A percentile compares a stretch with the other conserved stretches of the same genome.
Conservation (phyloP, 768 basidiomycete species). For the Neoboletus brunneissimus region DNA sequence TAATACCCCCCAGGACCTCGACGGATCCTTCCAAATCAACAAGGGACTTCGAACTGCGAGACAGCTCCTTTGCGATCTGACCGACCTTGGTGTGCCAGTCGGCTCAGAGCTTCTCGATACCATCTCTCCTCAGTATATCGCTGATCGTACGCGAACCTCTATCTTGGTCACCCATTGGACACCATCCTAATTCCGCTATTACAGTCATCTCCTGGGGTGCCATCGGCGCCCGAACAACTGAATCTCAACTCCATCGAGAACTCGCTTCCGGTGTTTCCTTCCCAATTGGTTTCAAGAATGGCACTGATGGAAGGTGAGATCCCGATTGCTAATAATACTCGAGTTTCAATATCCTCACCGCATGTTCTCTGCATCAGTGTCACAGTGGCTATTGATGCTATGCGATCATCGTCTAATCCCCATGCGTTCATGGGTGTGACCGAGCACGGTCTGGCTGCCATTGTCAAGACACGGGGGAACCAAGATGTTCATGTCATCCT, state of each 20-base stretch:
- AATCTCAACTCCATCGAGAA: constrained; percentile 95
- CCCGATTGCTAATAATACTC: neutral
- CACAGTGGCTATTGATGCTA: constrained; percentile 92
- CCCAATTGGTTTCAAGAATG: constrained; percentile 99
- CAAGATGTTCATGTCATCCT: constrained; percentile 94
- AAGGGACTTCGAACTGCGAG: constrained; percentile 89
- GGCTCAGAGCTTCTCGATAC: constrained; percentile 93
- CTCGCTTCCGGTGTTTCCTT: constrained; percentile 95
- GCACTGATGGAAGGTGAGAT: constrained; percentile 83
- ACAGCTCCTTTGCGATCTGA: constrained; percentile 88
- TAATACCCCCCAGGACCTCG: constrained; percentile 54
- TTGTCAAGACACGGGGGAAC: constrained; percentile 87
- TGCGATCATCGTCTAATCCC: constrained; percentile 87
- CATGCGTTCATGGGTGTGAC: constrained; percentile 97
- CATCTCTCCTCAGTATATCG: constrained; percentile 78
- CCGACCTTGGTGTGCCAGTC: constrained; percentile 85
- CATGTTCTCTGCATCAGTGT: constrained; percentile 42
- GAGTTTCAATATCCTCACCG: constrained; percentile 1
- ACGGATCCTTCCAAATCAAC: constrained; percentile 94
- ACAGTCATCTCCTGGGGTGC: constrained; percentile 87
- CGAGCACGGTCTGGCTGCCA: constrained; percentile 85
- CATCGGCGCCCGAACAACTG: constrained; percentile 96
- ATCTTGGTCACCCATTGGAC: neutral
- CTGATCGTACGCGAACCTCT: constrained; percentile 53
- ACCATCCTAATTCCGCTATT: neutral